Evolutionary conservation across 306 rosid species (phyloP).

Genomic region (Chamaecrista fasciculata): DNA sequence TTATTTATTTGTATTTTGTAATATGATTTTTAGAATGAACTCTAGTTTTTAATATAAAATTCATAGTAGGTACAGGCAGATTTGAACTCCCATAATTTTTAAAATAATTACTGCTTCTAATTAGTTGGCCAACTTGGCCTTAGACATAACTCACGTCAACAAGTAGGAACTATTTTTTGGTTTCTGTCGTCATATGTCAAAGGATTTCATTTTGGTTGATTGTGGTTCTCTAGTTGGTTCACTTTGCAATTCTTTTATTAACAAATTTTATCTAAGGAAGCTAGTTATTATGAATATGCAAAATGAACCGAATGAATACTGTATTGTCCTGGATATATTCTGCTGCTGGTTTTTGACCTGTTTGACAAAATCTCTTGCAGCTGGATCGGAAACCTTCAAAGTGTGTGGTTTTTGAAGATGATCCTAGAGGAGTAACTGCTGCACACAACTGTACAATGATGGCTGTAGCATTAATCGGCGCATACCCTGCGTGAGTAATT

Average conservation of each 20-base stretch:
- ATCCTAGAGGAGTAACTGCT: slow-evolving; percentile 94
- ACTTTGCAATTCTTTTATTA: slow-evolving; percentile 7
- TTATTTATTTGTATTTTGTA: background rate
- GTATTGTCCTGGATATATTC: background rate
- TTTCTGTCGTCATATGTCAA: background rate
- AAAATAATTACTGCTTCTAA: background rate
- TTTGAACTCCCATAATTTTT: background rate
- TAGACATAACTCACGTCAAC: background rate
- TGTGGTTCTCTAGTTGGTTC: background rate
- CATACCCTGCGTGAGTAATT: slow-evolving; percentile 82
- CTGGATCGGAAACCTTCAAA: slow-evolving; percentile 94
- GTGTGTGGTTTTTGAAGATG: slow-evolving; percentile 96
- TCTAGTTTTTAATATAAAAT: background rate
- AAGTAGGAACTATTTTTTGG: background rate
- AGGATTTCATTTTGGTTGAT: too few relatives aligned
- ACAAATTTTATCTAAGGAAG: background rate
- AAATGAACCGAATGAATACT: background rate
- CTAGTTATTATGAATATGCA: background rate
- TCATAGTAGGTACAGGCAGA: background rate
- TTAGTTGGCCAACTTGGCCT: background rate
- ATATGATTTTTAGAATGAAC: background rate
- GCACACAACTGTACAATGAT: slow-evolving; percentile 99
- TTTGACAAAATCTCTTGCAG: slow-evolving; percentile 44
- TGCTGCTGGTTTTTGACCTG: slow-evolving; percentile 25
- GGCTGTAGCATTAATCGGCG: slow-evolving; percentile 89